These are phyloP conservation scores for Xylaria castorea DNA, from an alignment of 495 filamentous ascomycete species.

Conservation along the genomic window DNA sequence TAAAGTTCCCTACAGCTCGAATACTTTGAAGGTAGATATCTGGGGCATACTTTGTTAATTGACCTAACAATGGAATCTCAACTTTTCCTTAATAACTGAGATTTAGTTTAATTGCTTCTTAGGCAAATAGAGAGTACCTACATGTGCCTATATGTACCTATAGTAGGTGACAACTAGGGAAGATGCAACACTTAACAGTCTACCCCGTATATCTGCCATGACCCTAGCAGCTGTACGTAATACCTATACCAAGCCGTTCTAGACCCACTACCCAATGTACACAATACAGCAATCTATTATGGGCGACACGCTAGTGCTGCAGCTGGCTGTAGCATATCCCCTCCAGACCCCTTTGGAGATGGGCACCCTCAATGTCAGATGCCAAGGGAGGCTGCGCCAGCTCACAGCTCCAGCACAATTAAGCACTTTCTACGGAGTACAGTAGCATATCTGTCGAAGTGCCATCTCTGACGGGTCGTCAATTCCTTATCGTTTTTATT, in stretches of 20 bases:
- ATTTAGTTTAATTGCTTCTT: no score
- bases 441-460: constrained; percentile 6
- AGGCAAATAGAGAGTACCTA: no score
- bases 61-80: no score
- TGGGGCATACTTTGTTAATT: no score
- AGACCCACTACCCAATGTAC: neutral
- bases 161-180: no score
- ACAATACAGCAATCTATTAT: constrained; percentile 5
- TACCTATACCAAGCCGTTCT: neutral
- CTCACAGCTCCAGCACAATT: neutral
- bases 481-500: constrained; percentile 9
- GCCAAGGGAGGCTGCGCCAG: constrained; percentile 17
- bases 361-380: neutral
- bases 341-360: neutral
- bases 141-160: no score
- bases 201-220: neutral
- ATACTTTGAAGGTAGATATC: no score
- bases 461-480: neutral
- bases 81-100: no score
- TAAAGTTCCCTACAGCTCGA: no score
- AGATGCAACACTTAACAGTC: no score
- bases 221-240: neutral
- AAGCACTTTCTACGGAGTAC: neutral
- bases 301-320: constrained; percentile 14
- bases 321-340: constrained; percentile 4